phyloP scores from a whole-genome alignment of 179 eudicot species.

The Camellia oleifera region DNA sequence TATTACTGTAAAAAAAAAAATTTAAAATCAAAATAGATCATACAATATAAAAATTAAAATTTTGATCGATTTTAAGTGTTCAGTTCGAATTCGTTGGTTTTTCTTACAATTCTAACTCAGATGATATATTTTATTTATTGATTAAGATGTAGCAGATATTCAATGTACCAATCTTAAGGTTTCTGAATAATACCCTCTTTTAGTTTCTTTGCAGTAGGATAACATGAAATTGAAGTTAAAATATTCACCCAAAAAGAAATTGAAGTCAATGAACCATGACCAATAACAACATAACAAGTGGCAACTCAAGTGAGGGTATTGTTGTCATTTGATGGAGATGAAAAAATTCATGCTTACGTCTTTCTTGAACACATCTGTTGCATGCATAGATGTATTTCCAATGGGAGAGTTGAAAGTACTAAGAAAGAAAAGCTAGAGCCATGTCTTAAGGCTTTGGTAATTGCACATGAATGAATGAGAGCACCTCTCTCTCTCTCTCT shows the following conservation, averaged over 20 bases:
- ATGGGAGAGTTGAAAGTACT: background rate
- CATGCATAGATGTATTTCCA: background rate
- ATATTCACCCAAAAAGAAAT: background rate
- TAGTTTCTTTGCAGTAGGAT: background rate
- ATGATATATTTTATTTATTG: background rate
- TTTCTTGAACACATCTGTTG: background rate
- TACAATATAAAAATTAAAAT: too few relatives aligned
- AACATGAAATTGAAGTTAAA: background rate
- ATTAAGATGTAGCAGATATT: background rate
- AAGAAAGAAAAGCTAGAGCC: background rate
- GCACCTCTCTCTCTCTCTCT: too few relatives aligned
- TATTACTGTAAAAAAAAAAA: too few relatives aligned
- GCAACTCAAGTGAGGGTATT: background rate
- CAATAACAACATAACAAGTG: background rate
- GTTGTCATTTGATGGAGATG: background rate
- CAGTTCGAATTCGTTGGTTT: too few relatives aligned
- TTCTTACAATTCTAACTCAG: too few relatives aligned
- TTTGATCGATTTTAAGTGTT: too few relatives aligned
- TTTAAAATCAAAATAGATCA: too few relatives aligned
- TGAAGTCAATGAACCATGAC: background rate
- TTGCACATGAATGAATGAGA: conserved; percentile 14
- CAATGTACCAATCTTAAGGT: background rate
- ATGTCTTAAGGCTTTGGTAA: conserved; percentile 18
- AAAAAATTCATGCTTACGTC: background rate
- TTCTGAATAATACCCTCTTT: background rate